Evolutionary conservation across 331 rosid species (phyloP), one percentile per base, ranked within the genome.

Genomic region (Quercus tomentella): DNA sequence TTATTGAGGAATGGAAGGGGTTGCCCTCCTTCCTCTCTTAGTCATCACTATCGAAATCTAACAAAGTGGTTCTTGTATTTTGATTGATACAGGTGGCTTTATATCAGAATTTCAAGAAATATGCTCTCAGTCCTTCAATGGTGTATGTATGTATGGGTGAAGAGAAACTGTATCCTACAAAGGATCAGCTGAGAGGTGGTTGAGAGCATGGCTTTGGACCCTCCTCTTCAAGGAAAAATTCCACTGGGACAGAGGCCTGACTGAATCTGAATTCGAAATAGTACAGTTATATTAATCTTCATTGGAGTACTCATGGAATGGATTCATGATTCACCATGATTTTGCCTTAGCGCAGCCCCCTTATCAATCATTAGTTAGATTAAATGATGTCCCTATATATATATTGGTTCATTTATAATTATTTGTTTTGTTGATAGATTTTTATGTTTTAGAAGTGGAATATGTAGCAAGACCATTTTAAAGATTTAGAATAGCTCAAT

Each of bases 361-460:
- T 72, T 76, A 67, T 80, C 62, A 54, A 72, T 81, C 31, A 20
- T 5, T 49, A 78, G 75, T 55, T 76, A 41, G 82, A 74, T 73
- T 76, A 81, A 70, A 10, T 76, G 11, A 62, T 77, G 8, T 62
- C 57, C 70, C 5, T 28, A 6, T 30, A 30, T 67, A 3, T 71
- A 73, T 65, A 63, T 17, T 65, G 30, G 35, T 35, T 67, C n/a
- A 22, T 70, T 63, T 55, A 35, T 78, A 74, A 73, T 88, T 85
- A 80, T 85, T 85, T 76, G 77, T 76, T 86, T 70, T 56, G 72
- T 80, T 61, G 72, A 35, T 43, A 23, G 65, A 49, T 49, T 49
- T 68, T 22, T 71, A 56, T 74, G 28, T 73, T 73, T 80, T 67
- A 43, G 57, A 49, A 22, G 73, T 65, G 70, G 61, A 68, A 73